These are phyloP conservation scores for Zoysia matrella DNA, from an alignment of 202 grass and related monocot genomes.

Conservation along the genomic window DNA sequence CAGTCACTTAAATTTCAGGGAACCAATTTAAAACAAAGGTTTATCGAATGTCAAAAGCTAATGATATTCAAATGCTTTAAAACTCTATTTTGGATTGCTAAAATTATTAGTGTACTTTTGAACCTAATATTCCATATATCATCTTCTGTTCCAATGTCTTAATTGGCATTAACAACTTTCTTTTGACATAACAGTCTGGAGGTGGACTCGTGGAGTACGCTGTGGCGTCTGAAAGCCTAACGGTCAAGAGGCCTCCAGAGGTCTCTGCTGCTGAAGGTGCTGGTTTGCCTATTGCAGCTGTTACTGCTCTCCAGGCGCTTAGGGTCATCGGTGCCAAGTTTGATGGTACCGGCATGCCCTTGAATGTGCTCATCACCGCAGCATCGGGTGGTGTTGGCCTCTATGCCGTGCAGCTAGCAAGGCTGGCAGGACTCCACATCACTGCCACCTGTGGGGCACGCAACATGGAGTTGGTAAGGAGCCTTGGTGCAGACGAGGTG, in stretches of 20 bases:
- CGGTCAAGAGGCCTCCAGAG: constrained; percentile 45
- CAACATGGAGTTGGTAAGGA: constrained; percentile 58
- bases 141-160: no score
- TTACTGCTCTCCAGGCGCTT: constrained; percentile 61
- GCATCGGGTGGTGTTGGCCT: constrained; percentile 74
- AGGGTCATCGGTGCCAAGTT: constrained; percentile 62
- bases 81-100: no score
- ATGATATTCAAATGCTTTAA: no score
- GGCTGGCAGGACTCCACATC: constrained; percentile 64
- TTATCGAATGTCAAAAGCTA: neutral
- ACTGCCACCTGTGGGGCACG: constrained; percentile 75
- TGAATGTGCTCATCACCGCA: constrained; percentile 71
- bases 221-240: constrained; percentile 15
- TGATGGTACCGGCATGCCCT: constrained; percentile 50
- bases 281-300: constrained; percentile 57
- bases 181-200: constrained; percentile 33
- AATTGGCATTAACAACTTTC: neutral
- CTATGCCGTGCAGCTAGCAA: constrained; percentile 76
- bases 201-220: constrained; percentile 53
- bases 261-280: constrained; percentile 66
- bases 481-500: neutral
- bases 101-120: no score
- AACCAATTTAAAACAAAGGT: neutral
- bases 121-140: no score
- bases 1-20: neutral